Evolutionary conservation across 2,329 filamentous ascomycete species (phyloP).

Genomic region (Rutstroemia sp.): DNA sequence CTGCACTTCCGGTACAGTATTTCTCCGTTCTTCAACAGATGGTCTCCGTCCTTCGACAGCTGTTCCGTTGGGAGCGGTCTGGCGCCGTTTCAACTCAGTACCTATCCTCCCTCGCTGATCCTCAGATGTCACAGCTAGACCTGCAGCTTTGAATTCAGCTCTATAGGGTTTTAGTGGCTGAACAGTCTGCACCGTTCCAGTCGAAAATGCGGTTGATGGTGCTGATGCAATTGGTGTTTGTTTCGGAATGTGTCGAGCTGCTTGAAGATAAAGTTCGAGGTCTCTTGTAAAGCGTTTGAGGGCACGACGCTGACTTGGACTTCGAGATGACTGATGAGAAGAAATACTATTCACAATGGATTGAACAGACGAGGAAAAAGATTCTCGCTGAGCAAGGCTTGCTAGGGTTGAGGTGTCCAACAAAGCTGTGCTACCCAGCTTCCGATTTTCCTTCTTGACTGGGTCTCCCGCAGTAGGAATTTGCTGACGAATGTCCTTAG

Average conservation of each 20-base stretch:
- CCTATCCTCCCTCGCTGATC: constrained; percentile 30
- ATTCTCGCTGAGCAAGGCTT: constrained; percentile 2
- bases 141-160: constrained; percentile 44
- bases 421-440: not conserved
- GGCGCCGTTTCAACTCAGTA: not conserved
- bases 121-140: constrained; percentile 48
- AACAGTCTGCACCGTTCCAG: constrained; percentile 46
- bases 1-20: constrained; percentile 4
- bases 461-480: not conserved
- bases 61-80: not conserved
- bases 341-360: constrained; percentile 16
- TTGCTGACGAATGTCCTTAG: not conserved
- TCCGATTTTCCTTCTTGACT: not conserved
- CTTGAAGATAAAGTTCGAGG: constrained; percentile 36
- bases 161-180: constrained; percentile 46
- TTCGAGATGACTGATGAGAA: constrained; percentile 31
- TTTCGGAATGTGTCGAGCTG: constrained; percentile 33
- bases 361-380: constrained; percentile 10
- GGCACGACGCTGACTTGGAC: constrained; percentile 36
- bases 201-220: constrained; percentile 31
- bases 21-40: not conserved
- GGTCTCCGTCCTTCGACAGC: not conserved
- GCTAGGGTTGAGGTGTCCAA: constrained; percentile 2
- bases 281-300: constrained; percentile 36
- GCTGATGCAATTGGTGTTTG: constrained; percentile 25